Percentiles rank a stretch among this genome's conserved stretches.
These are phyloP conservation scores for Kwoniella newhampshirensis DNA, from an alignment of 768 basidiomycete genomes.

Conservation along the genomic window DNA sequence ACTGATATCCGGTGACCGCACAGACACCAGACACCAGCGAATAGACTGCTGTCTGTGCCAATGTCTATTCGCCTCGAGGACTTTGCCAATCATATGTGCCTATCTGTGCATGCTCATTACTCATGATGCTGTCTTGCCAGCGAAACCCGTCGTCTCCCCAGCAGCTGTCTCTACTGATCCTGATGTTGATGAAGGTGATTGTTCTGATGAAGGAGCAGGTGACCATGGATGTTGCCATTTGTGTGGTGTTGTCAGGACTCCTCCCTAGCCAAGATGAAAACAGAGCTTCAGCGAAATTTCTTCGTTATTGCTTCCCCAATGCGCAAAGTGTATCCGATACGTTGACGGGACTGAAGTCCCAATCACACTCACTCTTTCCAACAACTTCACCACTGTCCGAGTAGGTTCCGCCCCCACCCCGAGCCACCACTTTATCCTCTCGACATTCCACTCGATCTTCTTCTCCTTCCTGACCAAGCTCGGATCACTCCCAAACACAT, in stretches of 20 bases:
- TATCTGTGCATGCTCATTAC: neutral
- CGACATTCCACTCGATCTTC: conserved; percentile 83
- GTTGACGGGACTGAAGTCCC: neutral
- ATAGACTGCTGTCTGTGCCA: too few relatives aligned
- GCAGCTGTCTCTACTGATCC: conserved; percentile 1
- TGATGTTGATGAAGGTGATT: conserved; percentile 7
- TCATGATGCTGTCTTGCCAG: conserved; percentile 1
- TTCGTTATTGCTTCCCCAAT: neutral
- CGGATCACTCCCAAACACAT: conserved; percentile 54
- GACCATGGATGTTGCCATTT: conserved; percentile 45
- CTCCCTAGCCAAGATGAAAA: conserved; percentile 27
- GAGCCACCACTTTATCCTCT: conserved; percentile 87
- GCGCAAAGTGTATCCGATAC: neutral
- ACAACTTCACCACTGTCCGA: conserved; percentile 69
- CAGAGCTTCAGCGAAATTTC: conserved; percentile 1
- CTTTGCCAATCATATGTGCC: neutral
- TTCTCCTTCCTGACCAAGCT: conserved; percentile 56
- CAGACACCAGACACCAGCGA: too few relatives aligned
- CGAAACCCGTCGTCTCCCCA: neutral
- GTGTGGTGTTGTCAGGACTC: conserved; percentile 40
- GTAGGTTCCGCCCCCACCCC: conserved; percentile 79
- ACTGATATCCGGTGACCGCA: too few relatives aligned
- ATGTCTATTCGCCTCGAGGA: neutral
- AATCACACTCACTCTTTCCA: conserved; percentile 68
- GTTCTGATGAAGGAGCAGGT: conserved; percentile 11